These are phyloP conservation scores for Phytophthora pisi DNA, from an alignment of 352 stramenopile species.

Conservation along the genomic window DNA sequence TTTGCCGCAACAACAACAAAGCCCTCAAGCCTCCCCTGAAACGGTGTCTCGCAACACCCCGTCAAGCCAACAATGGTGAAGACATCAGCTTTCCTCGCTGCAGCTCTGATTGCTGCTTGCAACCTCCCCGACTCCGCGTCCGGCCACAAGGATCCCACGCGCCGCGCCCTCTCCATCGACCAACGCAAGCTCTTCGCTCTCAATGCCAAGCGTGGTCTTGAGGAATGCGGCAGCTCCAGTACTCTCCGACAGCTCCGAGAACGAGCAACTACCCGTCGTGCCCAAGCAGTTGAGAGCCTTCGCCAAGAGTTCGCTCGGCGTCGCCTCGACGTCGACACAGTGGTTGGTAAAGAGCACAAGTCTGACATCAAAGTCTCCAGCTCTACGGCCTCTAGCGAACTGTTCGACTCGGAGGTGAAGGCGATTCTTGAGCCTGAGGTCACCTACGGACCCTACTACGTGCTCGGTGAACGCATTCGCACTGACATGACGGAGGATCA, in stretches of 20 bases:
- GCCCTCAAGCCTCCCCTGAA: neutral
- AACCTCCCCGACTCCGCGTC: neutral
- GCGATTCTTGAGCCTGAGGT: constrained; percentile 30
- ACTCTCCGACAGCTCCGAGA: neutral
- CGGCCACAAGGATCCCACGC: neutral
- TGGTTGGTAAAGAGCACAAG: constrained; percentile 18
- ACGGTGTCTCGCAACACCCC: neutral
- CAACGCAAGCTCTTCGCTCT: constrained; percentile 1
- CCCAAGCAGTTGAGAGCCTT: neutral
- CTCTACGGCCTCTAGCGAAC: constrained; percentile 5
- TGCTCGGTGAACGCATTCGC: constrained; percentile 29
- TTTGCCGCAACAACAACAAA: neutral
- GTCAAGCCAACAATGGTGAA: no score
- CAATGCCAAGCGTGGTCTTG: neutral
- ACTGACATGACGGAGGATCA: constrained; percentile 29
- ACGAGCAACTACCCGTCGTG: neutral
- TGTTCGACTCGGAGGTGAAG: constrained; percentile 14
- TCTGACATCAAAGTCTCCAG: constrained; percentile 10
- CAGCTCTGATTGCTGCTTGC: neutral
- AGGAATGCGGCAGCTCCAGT: neutral
- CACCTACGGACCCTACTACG: constrained; percentile 35
- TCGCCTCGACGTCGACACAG: neutral
- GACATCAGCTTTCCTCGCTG: no score
- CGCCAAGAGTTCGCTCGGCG: neutral
- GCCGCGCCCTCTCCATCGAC: neutral